phyloP scores from a whole-genome alignment of 192 early-diverging fungal genomes.

The Coemansia sp. region DNA sequence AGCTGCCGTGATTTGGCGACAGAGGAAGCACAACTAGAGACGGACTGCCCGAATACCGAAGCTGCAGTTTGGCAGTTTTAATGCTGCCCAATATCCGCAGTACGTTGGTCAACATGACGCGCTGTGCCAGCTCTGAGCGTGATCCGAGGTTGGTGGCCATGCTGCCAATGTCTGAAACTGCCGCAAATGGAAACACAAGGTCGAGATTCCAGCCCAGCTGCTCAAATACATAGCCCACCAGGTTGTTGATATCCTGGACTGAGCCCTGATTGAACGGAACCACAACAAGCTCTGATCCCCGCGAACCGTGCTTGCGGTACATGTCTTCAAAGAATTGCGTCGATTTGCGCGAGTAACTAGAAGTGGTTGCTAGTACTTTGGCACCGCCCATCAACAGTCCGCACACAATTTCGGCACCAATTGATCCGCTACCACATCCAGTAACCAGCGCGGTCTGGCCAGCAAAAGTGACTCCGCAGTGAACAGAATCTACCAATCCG shows the following conservation, averaged over 20 bases:
- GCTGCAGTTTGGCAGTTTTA: slow-evolving; percentile 76
- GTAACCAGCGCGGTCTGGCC: slow-evolving; percentile 83
- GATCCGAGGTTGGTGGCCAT: slow-evolving; percentile 80
- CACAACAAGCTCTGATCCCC: slow-evolving; percentile 79
- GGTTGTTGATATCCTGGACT: slow-evolving; percentile 69
- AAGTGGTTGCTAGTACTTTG: slow-evolving; percentile 88
- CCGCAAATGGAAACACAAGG: slow-evolving; percentile 91
- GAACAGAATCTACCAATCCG: slow-evolving; percentile 66
- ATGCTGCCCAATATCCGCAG: slow-evolving; percentile 80
- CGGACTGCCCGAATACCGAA: slow-evolving; percentile 65
- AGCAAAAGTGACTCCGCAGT: slow-evolving; percentile 80
- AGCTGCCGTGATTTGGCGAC: slow-evolving; percentile 94
- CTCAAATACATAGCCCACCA: slow-evolving; percentile 82
- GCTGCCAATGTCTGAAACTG: slow-evolving; percentile 81
- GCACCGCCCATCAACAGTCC: slow-evolving; percentile 88
- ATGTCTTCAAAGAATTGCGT: slow-evolving; percentile 86
- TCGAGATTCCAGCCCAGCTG: slow-evolving; percentile 86
- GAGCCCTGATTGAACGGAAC: slow-evolving; percentile 95
- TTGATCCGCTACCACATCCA: slow-evolving; percentile 87
- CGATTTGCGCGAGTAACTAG: slow-evolving; percentile 73
- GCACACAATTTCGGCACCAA: slow-evolving; percentile 42
- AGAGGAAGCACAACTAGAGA: slow-evolving; percentile 84
- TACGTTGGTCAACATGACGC: slow-evolving; percentile 91
- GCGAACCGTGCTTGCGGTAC: slow-evolving; percentile 84
- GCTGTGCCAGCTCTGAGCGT: slow-evolving; percentile 84